Evolutionary conservation across 2,329 filamentous ascomycete species (phyloP).

Genomic region (Pochonia chlamydosporia): DNA sequence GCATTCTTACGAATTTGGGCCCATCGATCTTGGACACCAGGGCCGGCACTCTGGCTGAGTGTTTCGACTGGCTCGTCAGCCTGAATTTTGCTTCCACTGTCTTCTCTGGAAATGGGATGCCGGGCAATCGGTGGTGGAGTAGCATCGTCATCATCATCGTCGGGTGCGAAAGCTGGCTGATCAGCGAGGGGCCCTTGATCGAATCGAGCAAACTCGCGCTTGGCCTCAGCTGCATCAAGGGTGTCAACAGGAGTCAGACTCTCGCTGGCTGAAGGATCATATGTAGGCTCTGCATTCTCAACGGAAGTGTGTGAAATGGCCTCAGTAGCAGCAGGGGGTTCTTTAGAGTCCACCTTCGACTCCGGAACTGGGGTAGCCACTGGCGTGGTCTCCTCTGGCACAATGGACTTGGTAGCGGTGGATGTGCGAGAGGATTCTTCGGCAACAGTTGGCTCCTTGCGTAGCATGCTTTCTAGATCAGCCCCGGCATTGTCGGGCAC

Average conservation of each 20-base stretch:
- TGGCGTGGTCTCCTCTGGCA: background rate
- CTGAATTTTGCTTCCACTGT: constrained; percentile 10
- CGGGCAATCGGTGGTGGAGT: constrained; percentile 48
- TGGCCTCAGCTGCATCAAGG: constrained; percentile 52
- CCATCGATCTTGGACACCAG: constrained; percentile 68
- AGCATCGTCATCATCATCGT: constrained; percentile 45
- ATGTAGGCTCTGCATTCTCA: constrained; percentile 13
- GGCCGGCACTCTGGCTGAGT: constrained; percentile 26
- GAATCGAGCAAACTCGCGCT: constrained; percentile 61
- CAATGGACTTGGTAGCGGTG: background rate
- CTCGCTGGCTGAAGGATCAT: constrained; percentile 19
- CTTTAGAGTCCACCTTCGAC: background rate
- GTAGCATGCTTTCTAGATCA: constrained; percentile 47
- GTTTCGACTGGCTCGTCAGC: constrained; percentile 24
- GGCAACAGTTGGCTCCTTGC: constrained; percentile 25
- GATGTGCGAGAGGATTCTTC: constrained; percentile 7
- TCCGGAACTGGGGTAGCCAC: background rate
- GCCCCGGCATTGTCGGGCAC: constrained; percentile 46
- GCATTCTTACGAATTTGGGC: constrained; percentile 95
- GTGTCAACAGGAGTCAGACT: constrained; percentile 55
- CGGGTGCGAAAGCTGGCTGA: constrained; percentile 76
- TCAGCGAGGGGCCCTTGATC: constrained; percentile 85
- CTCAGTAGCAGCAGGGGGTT: background rate
- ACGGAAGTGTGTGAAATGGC: background rate
- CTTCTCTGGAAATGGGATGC: constrained; percentile 16